Percentiles rank a stretch among this genome's conserved stretches.
Conservation (phyloP, 371 early-diverging fungal genomes). For the Nematocida sp. region DNA sequence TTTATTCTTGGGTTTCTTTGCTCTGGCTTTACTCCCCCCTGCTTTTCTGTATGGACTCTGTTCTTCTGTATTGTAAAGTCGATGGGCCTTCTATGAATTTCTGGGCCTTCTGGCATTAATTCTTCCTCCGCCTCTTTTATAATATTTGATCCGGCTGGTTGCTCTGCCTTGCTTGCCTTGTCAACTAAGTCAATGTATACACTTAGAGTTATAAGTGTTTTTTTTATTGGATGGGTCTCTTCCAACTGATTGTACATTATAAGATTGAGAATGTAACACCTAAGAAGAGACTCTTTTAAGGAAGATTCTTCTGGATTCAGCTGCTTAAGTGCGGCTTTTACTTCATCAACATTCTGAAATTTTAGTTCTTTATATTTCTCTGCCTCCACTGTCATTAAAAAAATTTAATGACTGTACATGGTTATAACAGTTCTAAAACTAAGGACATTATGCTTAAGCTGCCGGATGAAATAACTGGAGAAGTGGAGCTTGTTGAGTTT, state of each 20-base stretch:
- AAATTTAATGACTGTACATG: conserved; percentile 2
- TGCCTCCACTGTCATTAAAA: conserved; percentile 7
- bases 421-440: not conserved
- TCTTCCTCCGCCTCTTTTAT: conserved; percentile 26
- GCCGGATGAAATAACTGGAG: conserved; percentile 16
- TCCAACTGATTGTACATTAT: conserved; percentile 53
- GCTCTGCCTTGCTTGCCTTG: conserved; percentile 26
- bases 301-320: conserved; percentile 16
- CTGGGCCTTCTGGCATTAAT: not conserved
- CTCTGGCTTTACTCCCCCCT: conserved; percentile 4
- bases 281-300: conserved; percentile 44
- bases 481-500: conserved; percentile 27
- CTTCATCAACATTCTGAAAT: conserved; percentile 52
- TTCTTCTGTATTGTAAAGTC: conserved; percentile 45
- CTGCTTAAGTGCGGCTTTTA: conserved; percentile 16
- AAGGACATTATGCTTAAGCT: conserved; percentile 20
- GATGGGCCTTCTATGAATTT: conserved; percentile 20
- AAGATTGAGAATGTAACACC: conserved; percentile 55
- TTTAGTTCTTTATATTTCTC: conserved; percentile 12
- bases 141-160: conserved; percentile 26
- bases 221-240: conserved; percentile 37
- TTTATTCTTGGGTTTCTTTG: conserved; percentile 43
- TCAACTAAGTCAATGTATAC: conserved; percentile 52
- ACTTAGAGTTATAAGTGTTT: conserved; percentile 48
- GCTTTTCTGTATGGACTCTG: conserved; percentile 26